Base-by-base conservation (phyloP, 2,329 filamentous ascomycete species). In the Verticillium klebahnii region DNA sequence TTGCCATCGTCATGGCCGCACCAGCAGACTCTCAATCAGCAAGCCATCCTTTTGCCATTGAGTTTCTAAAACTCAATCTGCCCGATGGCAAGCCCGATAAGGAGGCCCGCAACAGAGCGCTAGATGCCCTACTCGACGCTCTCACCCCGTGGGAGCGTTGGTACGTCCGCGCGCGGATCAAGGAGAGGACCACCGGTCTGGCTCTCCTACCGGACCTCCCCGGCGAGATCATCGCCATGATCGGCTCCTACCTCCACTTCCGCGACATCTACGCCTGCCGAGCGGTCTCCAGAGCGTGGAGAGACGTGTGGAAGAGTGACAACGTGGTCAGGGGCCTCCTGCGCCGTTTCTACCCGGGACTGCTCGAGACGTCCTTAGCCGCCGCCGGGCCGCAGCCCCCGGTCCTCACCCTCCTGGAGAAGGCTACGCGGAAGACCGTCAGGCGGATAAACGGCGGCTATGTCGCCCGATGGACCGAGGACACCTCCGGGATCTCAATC, bases 131-230 rank as follows among this genome's bases (percentile, higher is more conserved):
- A 4, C 15, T 62, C 23, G 12, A 25, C 12, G 52, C 6, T n/a
- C 57, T 62, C 11, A 29, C 36, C 9, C 57, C 61, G 2, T 60
- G 57, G 61, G 61, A 62, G 25, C 37, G 56, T 7, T 19, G 56
- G 25, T 50, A 60, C 14, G 52, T 62, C n/a, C 57, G 57, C 25
- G 11, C 17, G 15, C 17, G 32, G 29, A 23, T 55, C 11, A 57
- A 40, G 2, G 34, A 11, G 17, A 5, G 15, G 36, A 5, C 36
- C 37, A 34, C 14, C 19, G 60, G 17, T 6, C 55, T 62, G n/a
- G 45, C 60, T 12, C 25, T 31, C 9, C 54, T 58, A 29, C 34
- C 36, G 7, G 15, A 60, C 37, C 29, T 62, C 5, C 61, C 61
- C 14, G 19, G 29, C 8, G 58, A 59, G 23, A 17, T 62, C 52